phyloP scores from a whole-genome alignment of 2,329 filamentous ascomycete species.

The Calonectria fujianensis region DNA sequence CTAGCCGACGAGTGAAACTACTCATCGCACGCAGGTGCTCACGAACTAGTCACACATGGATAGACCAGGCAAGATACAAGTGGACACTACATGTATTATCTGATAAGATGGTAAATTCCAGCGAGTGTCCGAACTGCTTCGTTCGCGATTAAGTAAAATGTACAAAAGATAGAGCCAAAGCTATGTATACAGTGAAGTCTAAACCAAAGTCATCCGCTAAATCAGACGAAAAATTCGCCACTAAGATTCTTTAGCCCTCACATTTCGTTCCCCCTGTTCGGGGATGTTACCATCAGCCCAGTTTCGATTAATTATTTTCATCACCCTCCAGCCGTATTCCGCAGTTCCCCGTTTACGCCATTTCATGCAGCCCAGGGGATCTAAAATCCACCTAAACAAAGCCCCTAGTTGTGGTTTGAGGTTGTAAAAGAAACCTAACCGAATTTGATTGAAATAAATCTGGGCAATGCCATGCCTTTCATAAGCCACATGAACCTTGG shows the following conservation, averaged over 20 bases:
- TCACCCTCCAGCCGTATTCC: conserved; percentile 45
- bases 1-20: too few species aligned
- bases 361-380: conserved; percentile 54
- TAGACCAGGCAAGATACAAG: not conserved
- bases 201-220: conserved; percentile 39
- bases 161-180: conserved; percentile 42
- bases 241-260: conserved; percentile 30
- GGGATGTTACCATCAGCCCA: conserved; percentile 27
- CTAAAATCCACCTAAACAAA: conserved; percentile 44
- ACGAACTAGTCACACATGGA: not conserved
- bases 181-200: conserved; percentile 43
- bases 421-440: conserved; percentile 39
- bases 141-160: conserved; percentile 54
- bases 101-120: conserved; percentile 45
- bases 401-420: conserved; percentile 48
- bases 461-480: conserved; percentile 28
- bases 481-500: conserved; percentile 36
- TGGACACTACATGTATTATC: not conserved
- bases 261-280: conserved; percentile 26
- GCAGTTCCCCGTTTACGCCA: conserved; percentile 53
- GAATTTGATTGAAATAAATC: conserved; percentile 42
- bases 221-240: conserved; percentile 40
- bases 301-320: conserved; percentile 51
- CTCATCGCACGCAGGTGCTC: too few species aligned
- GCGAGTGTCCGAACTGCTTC: conserved; percentile 50